Conservation (phyloP, 1,284 basidiomycete species). For the Ustilago cynodontis region DNA sequence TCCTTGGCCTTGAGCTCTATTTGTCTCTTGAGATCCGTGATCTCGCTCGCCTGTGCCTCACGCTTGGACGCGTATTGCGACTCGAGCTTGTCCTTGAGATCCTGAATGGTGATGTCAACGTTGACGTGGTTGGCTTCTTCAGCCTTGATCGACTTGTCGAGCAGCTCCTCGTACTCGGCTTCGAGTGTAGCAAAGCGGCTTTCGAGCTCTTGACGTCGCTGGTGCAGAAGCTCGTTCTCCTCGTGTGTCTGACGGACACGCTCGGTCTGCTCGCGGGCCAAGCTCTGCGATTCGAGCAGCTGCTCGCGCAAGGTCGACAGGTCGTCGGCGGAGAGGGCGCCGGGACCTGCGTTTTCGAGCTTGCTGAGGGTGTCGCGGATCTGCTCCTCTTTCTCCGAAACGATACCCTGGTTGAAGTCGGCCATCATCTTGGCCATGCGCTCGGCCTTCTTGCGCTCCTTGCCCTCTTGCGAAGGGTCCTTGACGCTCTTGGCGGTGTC, state of each 20-base stretch:
- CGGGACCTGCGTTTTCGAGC: conserved; percentile 75
- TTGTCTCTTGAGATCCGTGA: conserved; percentile 89
- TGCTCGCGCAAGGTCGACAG: conserved; percentile 84
- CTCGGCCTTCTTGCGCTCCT: conserved; percentile 98
- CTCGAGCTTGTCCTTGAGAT: conserved; percentile 94
- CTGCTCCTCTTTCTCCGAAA: conserved; percentile 93
- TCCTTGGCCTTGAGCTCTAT: conserved; percentile 88
- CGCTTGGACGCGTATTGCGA: conserved; percentile 91
- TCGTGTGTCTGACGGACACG: conserved; percentile 88
- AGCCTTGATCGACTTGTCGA: conserved; percentile 74
- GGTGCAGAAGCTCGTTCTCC: conserved; percentile 86
- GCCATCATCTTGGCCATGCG: conserved; percentile 99
- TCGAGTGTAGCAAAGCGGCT: conserved; percentile 83
- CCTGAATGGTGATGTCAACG: conserved; percentile 80
- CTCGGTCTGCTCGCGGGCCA: conserved; percentile 89
- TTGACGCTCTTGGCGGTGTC: conserved; percentile 49
- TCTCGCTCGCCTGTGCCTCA: conserved; percentile 87
- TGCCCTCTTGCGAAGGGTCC: conserved; percentile 82
- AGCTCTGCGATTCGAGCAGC: conserved; percentile 86
- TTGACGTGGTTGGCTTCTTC: conserved; percentile 64
- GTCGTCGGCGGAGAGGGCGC: conserved; percentile 77
- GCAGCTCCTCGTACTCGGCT: conserved; percentile 93
- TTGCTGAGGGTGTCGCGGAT: conserved; percentile 85
- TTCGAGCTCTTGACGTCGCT: conserved; percentile 89
- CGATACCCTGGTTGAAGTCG: conserved; percentile 83